Base-by-base conservation (phyloP, 2,329 filamentous ascomycete genomes). In the Exophiala mesophila region DNA sequence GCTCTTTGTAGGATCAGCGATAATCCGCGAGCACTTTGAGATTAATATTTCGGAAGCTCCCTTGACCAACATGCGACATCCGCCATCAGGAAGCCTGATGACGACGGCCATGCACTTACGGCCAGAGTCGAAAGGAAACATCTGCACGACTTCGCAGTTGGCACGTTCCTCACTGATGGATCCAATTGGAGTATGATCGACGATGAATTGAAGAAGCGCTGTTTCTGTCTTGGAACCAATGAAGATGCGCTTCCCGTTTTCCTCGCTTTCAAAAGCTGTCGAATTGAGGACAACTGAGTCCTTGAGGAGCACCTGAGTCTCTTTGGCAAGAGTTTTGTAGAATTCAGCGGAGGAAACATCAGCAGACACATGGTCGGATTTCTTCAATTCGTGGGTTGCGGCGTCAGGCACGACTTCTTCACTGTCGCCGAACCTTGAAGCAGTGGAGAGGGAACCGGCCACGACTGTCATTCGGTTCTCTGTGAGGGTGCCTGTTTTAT, bases 191-290 rank as follows among this genome's bases (percentile, higher is more conserved):
- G 88, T 67, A 55, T 78, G 70, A 36, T 83, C 77, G 36, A 75
- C 73, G 15, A 82, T 80, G 57, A 87, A 86, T 17, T 72, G 69
- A n/a, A 88, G 71, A 9, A 88, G 69, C 16, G 84, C 83, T 3
- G 82, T 86, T 59, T 88, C 84, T 0, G 84, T 88, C 64, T 87
- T 88, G 4, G 83, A 87, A 20, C 84, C 84, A 49, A 88, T 73
- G 52, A 85, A 88, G 0, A 73, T 67, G 24, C 61, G 64, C 13
- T 71, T 68, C 21, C 80, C 80, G 30, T 80, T 72, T 31, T 77
- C 71, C 31, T 82, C 77, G 4, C 75, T 73, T 57, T 85, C 79
- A 51, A 85, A 85, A 1, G 82, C 80, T 1, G 81, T 83, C 0
- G 82, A 84, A 57, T 84, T 85, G 52, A 83, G 66, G 8, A 76